A percentile compares a stretch with the other conserved stretches of the same genome.
phyloP scores from a whole-genome alignment of 106 monocot species.

The Phalaenopsis aphrodite region DNA sequence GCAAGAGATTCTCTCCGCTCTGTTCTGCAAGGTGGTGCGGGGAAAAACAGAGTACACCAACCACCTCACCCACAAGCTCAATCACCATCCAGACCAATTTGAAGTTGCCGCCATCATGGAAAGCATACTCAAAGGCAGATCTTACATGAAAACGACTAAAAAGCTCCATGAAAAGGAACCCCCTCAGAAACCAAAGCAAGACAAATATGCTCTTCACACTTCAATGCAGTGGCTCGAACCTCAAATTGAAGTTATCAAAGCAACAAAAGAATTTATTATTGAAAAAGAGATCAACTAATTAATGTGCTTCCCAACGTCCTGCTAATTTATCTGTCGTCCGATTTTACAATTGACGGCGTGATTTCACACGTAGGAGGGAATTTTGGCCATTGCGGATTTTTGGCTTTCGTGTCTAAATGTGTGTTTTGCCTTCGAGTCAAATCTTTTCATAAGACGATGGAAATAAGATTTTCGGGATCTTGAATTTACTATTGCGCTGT shows the following conservation, averaged over 20 bases:
- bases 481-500: no score
- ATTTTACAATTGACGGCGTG: no score
- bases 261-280: slow-evolving; percentile 13
- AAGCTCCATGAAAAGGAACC: slow-evolving; percentile 26
- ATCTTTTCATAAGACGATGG: no score
- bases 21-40: slow-evolving; percentile 28
- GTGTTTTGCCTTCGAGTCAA: no score
- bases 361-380: no score
- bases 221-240: slow-evolving; percentile 32
- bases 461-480: no score
- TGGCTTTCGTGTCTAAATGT: no score
- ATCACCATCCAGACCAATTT: slow-evolving; percentile 18
- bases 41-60: slow-evolving; percentile 34
- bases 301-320: no score
- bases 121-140: no score
- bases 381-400: no score
- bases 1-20: slow-evolving; percentile 17
- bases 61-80: slow-evolving; percentile 32
- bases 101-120: slow-evolving; percentile 8
- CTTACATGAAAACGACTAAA: neutral
- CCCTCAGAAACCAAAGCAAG: slow-evolving; percentile 31
- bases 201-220: slow-evolving; percentile 30
- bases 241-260: slow-evolving; percentile 23
- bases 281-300: slow-evolving; percentile 26
- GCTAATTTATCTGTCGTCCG: no score